Percentiles rank a stretch among this genome's conserved stretches.
phyloP scores from a whole-genome alignment of 352 stramenopile species.

The Phytophthora chlamydospora region DNA sequence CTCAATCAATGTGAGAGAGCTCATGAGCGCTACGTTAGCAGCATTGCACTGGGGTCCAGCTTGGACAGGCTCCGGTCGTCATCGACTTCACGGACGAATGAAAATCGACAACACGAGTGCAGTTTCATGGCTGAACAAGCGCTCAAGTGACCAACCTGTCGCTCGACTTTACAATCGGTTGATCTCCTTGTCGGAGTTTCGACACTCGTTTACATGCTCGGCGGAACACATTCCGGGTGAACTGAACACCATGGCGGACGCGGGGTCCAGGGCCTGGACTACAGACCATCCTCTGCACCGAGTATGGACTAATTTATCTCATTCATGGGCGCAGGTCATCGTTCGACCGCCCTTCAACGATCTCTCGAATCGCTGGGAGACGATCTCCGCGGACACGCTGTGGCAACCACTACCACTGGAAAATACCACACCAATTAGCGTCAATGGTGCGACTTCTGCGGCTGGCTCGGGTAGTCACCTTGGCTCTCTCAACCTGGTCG shows the following conservation, averaged over 20 bases:
- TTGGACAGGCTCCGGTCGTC: neutral
- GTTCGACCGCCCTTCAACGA: slow-evolving; percentile 15
- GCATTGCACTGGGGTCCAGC: slow-evolving; percentile 2
- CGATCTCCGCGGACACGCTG: neutral
- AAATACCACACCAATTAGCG: slow-evolving; percentile 9
- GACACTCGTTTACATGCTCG: slow-evolving; percentile 5
- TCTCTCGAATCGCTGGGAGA: slow-evolving; percentile 20
- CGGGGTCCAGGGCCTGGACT: slow-evolving; percentile 11
- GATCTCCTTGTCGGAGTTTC: slow-evolving; percentile 9
- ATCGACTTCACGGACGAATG: slow-evolving; percentile 4
- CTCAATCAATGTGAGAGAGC: slow-evolving; percentile 20
- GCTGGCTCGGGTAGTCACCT: slow-evolving; percentile 2
- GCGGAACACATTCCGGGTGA: slow-evolving; percentile 14
- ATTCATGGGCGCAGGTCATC: slow-evolving; percentile 15
- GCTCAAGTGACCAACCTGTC: neutral
- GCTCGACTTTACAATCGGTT: slow-evolving; percentile 9
- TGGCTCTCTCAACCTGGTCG: slow-evolving; percentile 4
- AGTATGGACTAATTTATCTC: slow-evolving; percentile 23
- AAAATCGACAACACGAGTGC: slow-evolving; percentile 15
- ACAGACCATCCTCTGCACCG: slow-evolving; percentile 1
- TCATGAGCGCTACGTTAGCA: slow-evolving; percentile 8
- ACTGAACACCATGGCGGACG: slow-evolving; percentile 11
- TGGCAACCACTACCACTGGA: neutral
- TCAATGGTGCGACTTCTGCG: slow-evolving; percentile 9
- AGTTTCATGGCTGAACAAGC: neutral